These are phyloP conservation scores for Eucalyptus polybractea DNA, from an alignment of 345 rosid genomes.

Conservation along the genomic window DNA sequence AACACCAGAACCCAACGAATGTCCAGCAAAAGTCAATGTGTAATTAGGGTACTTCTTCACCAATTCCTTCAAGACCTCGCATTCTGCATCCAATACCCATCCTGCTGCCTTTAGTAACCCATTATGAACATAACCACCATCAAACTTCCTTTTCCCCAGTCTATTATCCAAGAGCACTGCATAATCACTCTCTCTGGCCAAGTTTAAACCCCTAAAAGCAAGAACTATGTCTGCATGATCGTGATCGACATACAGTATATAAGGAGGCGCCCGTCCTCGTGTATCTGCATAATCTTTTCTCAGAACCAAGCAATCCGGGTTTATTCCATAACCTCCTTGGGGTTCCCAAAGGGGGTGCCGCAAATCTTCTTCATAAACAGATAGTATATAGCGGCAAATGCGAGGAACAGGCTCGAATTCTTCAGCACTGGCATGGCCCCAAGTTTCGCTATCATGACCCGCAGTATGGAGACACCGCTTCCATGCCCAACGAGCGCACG, in stretches of 20 bases:
- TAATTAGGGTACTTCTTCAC: constrained; percentile 60
- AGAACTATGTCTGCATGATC: constrained; percentile 61
- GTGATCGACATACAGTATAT: constrained; percentile 72
- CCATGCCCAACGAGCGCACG: constrained; percentile 98
- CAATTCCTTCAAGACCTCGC: constrained; percentile 51
- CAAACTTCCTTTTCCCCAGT: constrained; percentile 67
- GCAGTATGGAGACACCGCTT: constrained; percentile 88
- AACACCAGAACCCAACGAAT: constrained; percentile 94
- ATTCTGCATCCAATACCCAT: constrained; percentile 72
- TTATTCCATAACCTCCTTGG: constrained; percentile 73
- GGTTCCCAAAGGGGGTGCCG: constrained; percentile 85
- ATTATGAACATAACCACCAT: constrained; percentile 93
- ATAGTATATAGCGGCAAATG: constrained; percentile 75
- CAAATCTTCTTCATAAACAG: constrained; percentile 92
- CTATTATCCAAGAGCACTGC: constrained; percentile 76
- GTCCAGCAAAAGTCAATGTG: constrained; percentile 81
- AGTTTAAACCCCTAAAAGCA: constrained; percentile 72
- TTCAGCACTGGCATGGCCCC: constrained; percentile 76
- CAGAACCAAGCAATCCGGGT: constrained; percentile 54
- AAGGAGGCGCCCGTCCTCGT: constrained; percentile 73
- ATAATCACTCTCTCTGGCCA: constrained; percentile 90
- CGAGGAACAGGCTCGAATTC: constrained; percentile 89
- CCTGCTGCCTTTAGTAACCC: constrained; percentile 87
- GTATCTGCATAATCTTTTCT: constrained; percentile 65
- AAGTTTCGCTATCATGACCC: constrained; percentile 83